A percentile compares a stretch with the other conserved stretches of the same genome.
phyloP scores from a whole-genome alignment of 1,139 yeast genomes.

The Debaryomyces fabryi region DNA sequence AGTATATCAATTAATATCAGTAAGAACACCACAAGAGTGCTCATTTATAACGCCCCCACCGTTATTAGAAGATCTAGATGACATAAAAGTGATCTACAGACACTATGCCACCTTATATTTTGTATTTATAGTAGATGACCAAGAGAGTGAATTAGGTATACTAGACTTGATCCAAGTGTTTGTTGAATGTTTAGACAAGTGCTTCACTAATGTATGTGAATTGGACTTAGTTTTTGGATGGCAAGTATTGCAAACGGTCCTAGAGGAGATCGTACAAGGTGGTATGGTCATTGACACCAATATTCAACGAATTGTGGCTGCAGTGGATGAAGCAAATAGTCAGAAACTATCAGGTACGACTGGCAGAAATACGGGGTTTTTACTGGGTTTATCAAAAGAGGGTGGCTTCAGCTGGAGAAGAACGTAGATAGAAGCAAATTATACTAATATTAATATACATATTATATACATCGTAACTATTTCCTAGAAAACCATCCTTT shows the following conservation, averaged over 20 bases:
- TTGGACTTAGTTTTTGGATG: conserved; percentile 94
- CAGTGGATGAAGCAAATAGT: conserved; percentile 64
- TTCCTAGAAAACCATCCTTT: conserved; percentile 36
- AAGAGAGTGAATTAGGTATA: conserved; percentile 92
- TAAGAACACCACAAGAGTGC: conserved; percentile 71
- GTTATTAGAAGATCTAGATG: conserved; percentile 69
- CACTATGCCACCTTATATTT: conserved; percentile 94
- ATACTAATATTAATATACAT: conserved; percentile 9
- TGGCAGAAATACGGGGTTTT: conserved; percentile 31
- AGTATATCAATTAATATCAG: conserved; percentile 69
- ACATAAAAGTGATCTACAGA: conserved; percentile 86
- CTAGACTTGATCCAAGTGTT: conserved; percentile 93
- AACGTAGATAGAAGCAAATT: conserved; percentile 10
- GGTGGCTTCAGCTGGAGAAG: conserved; percentile 46
- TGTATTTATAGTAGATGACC: conserved; percentile 94
- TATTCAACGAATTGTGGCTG: conserved; percentile 78
- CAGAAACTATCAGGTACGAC: conserved; percentile 33
- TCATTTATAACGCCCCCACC: conserved; percentile 84
- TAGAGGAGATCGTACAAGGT: conserved; percentile 93
- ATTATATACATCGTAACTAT: conserved; percentile 4
- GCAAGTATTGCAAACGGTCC: conserved; percentile 91
- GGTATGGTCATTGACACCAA: conserved; percentile 99
- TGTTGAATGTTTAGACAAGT: conserved; percentile 90
- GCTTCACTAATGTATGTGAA: conserved; percentile 94
- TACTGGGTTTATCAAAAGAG: conserved; percentile 49